Evolutionary conservation across 2,329 filamentous ascomycete genomes (phyloP), one percentile per base, ranked within the genome.

Genomic region (Reticulascus tulasneorum): DNA sequence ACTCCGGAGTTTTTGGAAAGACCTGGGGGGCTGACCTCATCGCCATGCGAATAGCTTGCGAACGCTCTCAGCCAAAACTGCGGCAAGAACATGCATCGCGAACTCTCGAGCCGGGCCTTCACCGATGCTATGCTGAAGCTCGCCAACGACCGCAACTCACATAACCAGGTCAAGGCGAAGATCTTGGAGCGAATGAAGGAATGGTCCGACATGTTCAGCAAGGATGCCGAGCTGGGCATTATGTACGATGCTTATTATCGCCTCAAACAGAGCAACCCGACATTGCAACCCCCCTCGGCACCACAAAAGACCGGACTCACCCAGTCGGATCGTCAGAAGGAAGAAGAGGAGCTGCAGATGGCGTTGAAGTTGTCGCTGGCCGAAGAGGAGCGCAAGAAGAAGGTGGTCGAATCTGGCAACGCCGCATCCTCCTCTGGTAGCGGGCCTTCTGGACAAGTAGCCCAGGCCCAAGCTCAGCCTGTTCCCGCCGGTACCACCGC

Each of bases 341-440:
- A 98, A 63, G 93, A 98, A 44, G 90, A 97, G 33, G 93, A 98
- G 64, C 69, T 98, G 37, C 93, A 97, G 60, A 95, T 96, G 80
- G 93, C 93, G 3, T 73, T 98, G 31, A 90, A 85, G 53, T 72
- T 98, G 54, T 96, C 89, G 27, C 77, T 98, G 51, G 88, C 94
- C 59, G 93, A 98, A 44, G 91, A 94, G 54, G 73, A 77, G 47
- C 67, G 70, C 44, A 79, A 82, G 58, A 73, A 73, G 57, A 58
- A 67, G 46, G 52, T 62, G 7, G 56, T 64, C 6, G 56, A 59
- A 23, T 56, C 64, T 10, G 45, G 51, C 34, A 56, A 56, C 27
- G 52, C 60, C 9, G 56, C 61, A 9, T 56, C 66, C 23, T 51
- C 62, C 2, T 59, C 61, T 32, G 47, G 48, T 28, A 40, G 52